A percentile compares a stretch with the other conserved stretches of the same genome.
Conservation (phyloP, 176 grass and related monocot species). For the Alloteropsis semialata region DNA sequence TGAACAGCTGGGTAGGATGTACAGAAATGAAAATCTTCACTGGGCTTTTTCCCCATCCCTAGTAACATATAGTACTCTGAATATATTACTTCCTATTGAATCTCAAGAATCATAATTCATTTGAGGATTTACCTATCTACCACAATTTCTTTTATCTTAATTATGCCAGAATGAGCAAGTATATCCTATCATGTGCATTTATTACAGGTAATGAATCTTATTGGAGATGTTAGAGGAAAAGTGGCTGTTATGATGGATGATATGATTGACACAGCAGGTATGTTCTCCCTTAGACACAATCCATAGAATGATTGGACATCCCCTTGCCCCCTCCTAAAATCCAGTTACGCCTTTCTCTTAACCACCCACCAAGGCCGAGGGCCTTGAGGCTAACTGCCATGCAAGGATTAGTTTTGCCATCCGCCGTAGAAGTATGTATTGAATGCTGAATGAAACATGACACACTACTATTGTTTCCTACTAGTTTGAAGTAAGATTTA, state of each 20-base stretch:
- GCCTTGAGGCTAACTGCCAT: not conserved
- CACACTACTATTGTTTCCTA: not conserved
- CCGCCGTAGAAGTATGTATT: not conserved
- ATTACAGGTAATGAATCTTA: constrained; percentile 97
- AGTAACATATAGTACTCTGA: not conserved
- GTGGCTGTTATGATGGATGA: constrained; percentile 99
- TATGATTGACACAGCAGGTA: constrained; percentile 99
- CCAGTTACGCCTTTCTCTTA: not conserved
- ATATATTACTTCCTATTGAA: not conserved
- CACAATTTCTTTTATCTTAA: not conserved
- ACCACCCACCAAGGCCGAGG: not conserved
- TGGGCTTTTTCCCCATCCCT: not conserved
- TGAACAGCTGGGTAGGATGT: not conserved
- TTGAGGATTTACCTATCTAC: constrained; percentile 13
- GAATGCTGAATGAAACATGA: not conserved
- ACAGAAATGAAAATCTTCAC: constrained; percentile 3
- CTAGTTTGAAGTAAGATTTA: not conserved
- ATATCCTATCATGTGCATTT: constrained; percentile 24
- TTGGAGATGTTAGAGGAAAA: constrained; percentile 98
- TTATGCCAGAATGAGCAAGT: constrained; percentile 6
- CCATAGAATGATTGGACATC: not conserved
- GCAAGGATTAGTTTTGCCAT: not conserved
- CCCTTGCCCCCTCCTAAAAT: too few relatives aligned
- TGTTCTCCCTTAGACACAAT: constrained; percentile 21
- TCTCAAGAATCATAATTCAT: constrained; percentile 11